These are phyloP conservation scores for Peniophora sp. DNA, from an alignment of 1,284 basidiomycete genomes.

Conservation along the genomic window DNA sequence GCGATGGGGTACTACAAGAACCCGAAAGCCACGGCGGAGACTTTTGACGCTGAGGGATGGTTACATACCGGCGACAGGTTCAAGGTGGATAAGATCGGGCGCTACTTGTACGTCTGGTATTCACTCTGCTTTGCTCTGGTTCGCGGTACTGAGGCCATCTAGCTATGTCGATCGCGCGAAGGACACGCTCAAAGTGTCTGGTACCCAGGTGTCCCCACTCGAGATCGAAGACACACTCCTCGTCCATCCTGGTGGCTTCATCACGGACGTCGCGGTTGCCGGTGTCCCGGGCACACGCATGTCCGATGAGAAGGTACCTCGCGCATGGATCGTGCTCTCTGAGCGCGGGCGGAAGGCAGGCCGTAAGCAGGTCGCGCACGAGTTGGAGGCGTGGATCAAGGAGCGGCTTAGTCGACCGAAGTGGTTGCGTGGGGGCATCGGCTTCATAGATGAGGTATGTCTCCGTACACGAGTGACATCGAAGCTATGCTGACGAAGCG, in stretches of 20 bases:
- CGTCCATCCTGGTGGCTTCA: slow-evolving; percentile 47
- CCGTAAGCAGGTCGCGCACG: slow-evolving; percentile 29
- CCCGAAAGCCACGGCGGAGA: slow-evolving; percentile 52
- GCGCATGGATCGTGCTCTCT: slow-evolving; percentile 68
- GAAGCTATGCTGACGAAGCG: neutral
- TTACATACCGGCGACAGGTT: slow-evolving; percentile 66
- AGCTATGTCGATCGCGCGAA: slow-evolving; percentile 16
- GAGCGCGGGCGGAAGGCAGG: slow-evolving; percentile 40
- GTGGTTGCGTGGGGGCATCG: slow-evolving; percentile 57
- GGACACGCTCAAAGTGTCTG: slow-evolving; percentile 70
- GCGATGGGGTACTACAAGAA: slow-evolving; percentile 67
- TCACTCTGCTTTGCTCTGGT: neutral
- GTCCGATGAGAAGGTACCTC: slow-evolving; percentile 58
- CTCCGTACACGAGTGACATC: neutral
- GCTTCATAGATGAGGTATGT: slow-evolving; percentile 42
- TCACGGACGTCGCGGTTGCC: slow-evolving; percentile 56
- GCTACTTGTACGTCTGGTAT: slow-evolving; percentile 44
- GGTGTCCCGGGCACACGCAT: slow-evolving; percentile 64
- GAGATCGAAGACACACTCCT: slow-evolving; percentile 63
- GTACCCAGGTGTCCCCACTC: slow-evolving; percentile 65
- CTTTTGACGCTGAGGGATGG: slow-evolving; percentile 61
- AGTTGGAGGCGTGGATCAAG: slow-evolving; percentile 51
- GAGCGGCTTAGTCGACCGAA: slow-evolving; percentile 56
- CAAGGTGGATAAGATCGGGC: slow-evolving; percentile 45
- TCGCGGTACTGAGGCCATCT: neutral